phyloP scores from a whole-genome alignment of 257 asterid species.

The Coffea eugenioides region DNA sequence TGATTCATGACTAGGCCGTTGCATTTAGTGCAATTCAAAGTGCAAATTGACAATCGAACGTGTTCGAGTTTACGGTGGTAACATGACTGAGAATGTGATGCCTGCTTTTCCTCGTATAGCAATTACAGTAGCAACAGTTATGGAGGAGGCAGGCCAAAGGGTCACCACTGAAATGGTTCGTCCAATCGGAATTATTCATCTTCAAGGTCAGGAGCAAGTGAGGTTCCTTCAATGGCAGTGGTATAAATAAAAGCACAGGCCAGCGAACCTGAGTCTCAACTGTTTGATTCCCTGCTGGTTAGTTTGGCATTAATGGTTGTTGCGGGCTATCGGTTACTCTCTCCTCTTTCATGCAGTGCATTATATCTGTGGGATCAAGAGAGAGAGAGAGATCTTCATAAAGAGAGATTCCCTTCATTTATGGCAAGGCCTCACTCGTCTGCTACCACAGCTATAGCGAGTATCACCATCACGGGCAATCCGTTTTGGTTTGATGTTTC shows the following conservation, averaged over 20 bases:
- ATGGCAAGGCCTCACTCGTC: constrained; percentile 12
- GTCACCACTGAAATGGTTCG: neutral
- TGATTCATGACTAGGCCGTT: neutral
- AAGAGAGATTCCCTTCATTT: constrained; percentile 39
- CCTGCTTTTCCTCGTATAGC: neutral
- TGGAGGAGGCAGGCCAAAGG: neutral
- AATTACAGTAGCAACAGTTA: neutral
- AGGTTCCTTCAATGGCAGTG: neutral
- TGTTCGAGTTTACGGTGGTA: too few relatives aligned
- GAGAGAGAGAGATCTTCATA: constrained; percentile 11
- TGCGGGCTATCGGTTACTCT: constrained; percentile 25
- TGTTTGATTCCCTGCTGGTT: constrained; percentile 37
- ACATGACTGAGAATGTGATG: too few relatives aligned
- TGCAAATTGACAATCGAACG: too few relatives aligned
- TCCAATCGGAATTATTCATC: neutral
- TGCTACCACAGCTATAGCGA: neutral
- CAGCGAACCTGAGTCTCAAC: constrained; percentile 16
- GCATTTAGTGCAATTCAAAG: neutral
- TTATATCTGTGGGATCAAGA: constrained; percentile 5
- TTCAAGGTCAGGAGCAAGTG: neutral
- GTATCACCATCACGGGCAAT: constrained; percentile 33
- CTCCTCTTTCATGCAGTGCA: constrained; percentile 19
- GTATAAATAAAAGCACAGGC: neutral
- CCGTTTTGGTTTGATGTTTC: neutral
- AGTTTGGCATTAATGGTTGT: constrained; percentile 25